Evolutionary conservation across 208 protist species (phyloP).

Genomic region (Herpetomonas samuelpessoai): DNA sequence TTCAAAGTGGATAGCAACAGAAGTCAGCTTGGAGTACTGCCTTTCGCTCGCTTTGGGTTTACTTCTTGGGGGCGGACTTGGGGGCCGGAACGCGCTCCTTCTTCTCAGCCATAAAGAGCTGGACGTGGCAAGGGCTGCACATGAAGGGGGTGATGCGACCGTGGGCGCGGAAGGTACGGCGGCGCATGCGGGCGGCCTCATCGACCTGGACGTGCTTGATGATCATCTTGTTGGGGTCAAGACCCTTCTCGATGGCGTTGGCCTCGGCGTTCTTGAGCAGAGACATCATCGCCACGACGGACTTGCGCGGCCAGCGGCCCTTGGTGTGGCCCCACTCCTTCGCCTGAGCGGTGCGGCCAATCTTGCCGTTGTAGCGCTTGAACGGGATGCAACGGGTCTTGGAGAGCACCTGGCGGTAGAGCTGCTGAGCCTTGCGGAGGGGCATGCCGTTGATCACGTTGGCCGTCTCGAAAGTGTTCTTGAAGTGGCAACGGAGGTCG

Average conservation of each 20-base stretch:
- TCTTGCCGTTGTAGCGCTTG: conserved; percentile 93
- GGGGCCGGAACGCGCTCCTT: conserved; percentile 37
- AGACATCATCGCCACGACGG: conserved; percentile 64
- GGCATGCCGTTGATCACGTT: conserved; percentile 93
- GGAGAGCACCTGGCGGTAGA: conserved; percentile 92
- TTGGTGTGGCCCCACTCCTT: conserved; percentile 93
- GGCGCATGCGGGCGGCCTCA: conserved; percentile 86
- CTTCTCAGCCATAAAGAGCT: conserved; percentile 70
- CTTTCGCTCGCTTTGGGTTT: conserved; percentile 7
- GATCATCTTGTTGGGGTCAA: conserved; percentile 90
- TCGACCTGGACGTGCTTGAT: conserved; percentile 94
- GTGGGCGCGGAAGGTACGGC: conserved; percentile 95
- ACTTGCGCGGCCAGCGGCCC: conserved; percentile 85
- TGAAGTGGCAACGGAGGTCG: conserved; percentile 79
- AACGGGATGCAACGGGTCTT: conserved; percentile 95
- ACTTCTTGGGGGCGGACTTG: conserved; percentile 32
- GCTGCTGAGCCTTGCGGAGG: conserved; percentile 90
- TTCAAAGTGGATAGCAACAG: too few relatives aligned
- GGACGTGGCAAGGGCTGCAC: conserved; percentile 91
- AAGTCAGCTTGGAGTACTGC: conserved; percentile 3
- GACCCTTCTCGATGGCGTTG: conserved; percentile 86
- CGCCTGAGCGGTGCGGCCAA: conserved; percentile 88
- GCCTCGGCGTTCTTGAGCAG: conserved; percentile 93
- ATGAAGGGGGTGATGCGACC: conserved; percentile 94
- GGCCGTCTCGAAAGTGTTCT: conserved; percentile 95